A percentile compares a stretch with the other conserved stretches of the same genome.
phyloP scores from a whole-genome alignment of 805 yeast species.

The Starmerella floricola region DNA sequence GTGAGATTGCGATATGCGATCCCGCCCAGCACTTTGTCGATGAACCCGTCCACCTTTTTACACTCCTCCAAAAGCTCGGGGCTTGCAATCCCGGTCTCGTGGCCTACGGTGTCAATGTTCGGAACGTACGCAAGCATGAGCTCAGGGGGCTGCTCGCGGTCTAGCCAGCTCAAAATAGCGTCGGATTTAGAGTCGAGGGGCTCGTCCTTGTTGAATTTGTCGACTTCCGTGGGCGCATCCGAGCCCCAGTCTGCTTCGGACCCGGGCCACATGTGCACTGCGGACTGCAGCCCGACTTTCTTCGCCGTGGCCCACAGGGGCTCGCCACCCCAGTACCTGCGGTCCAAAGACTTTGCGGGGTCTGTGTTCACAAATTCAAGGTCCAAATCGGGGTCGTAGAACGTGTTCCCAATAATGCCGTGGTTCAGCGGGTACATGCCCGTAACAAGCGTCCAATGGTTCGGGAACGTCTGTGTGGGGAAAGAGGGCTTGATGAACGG shows the following conservation, averaged over 20 bases:
- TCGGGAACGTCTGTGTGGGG: conserved; percentile 83
- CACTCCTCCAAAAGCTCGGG: conserved; percentile 43
- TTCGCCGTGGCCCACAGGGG: conserved; percentile 76
- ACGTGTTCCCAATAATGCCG: conserved; percentile 77
- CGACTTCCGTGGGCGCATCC: conserved; percentile 43
- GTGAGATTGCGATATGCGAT: conserved; percentile 45
- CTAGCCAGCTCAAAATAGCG: conserved; percentile 58
- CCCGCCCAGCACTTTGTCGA: conserved; percentile 40
- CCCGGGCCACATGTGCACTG: conserved; percentile 97
- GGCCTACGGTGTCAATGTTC: conserved; percentile 69
- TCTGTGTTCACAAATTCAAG: conserved; percentile 54
- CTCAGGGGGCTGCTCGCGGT: conserved; percentile 53
- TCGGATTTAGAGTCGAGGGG: conserved; percentile 42
- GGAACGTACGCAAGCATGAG: conserved; percentile 69
- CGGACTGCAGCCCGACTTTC: conserved; percentile 47
- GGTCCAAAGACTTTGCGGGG: conserved; percentile 39
- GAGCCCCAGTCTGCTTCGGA: conserved; percentile 56
- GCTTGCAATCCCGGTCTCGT: conserved; percentile 57
- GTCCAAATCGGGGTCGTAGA: conserved; percentile 47
- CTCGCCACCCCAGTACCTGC: conserved; percentile 81
- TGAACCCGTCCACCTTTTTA: conserved; percentile 50
- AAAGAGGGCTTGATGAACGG: conserved; percentile 82
- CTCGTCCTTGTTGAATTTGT: conserved; percentile 55
- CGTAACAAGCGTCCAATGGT: conserved; percentile 83
- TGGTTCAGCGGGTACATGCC: conserved; percentile 75